phyloP scores from a whole-genome alignment of 345 rosid species.

The Leavenworthia alabamica region DNA sequence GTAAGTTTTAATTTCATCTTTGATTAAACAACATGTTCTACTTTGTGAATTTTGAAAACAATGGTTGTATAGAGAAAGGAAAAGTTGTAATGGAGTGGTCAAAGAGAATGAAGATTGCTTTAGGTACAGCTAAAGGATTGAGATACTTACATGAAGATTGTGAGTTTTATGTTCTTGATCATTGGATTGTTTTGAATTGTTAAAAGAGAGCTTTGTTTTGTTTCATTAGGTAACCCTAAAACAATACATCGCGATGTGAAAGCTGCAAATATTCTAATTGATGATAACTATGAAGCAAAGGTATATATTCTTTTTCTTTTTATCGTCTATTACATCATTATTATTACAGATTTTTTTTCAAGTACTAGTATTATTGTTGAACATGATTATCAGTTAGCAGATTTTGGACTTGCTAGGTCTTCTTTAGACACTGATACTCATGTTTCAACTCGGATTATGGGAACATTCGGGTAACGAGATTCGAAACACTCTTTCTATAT shows the following conservation, averaged over 20 bases:
- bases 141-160: constrained; percentile 90
- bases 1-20: constrained; percentile 33
- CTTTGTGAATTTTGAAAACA: too few species aligned
- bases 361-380: not conserved
- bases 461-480: constrained; percentile 97
- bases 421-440: constrained; percentile 72
- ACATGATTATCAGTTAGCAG: constrained; percentile 58
- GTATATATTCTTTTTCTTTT: too few species aligned
- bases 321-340: too few species aligned
- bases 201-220: not conserved
- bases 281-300: constrained; percentile 67
- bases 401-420: constrained; percentile 84
- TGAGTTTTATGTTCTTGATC: constrained; percentile 31
- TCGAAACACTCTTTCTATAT: not conserved
- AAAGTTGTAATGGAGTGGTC: constrained; percentile 62
- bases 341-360: not conserved
- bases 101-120: constrained; percentile 61
- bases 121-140: constrained; percentile 86
- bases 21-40: too few species aligned
- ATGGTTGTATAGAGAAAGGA: constrained; percentile 73
- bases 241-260: constrained; percentile 91
- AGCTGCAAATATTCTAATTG: constrained; percentile 74
- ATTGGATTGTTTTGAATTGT: not conserved
- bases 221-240: constrained; percentile 67
- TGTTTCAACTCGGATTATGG: constrained; percentile 88